These are phyloP conservation scores for Willaertia magna DNA, from an alignment of 208 protist genomes.

Conservation along the genomic window DNA sequence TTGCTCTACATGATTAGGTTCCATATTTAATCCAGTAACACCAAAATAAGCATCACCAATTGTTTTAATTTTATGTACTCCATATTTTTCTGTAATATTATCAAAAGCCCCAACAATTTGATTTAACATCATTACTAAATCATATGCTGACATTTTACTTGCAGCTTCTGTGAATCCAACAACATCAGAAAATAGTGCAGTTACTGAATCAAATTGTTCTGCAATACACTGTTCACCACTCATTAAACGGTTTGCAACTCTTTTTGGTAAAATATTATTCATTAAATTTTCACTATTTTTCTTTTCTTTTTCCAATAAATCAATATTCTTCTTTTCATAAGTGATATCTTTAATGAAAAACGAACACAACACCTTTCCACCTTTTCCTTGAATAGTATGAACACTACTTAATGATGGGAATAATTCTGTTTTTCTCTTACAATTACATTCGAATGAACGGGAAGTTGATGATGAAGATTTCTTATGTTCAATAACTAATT, in stretches of 20 bases:
- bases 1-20: conserved; percentile 3
- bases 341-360: not conserved
- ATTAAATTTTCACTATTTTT: conserved; percentile 13
- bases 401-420: too few species aligned
- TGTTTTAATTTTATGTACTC: conserved; percentile 16
- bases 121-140: conserved; percentile 2
- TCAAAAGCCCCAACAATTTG: not conserved
- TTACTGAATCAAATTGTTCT: conserved; percentile 2
- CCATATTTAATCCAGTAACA: too few species aligned
- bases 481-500: too few species aligned
- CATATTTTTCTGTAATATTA: not conserved
- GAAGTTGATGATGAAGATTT: too few species aligned
- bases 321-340: not conserved
- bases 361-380: too few species aligned
- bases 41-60: too few species aligned
- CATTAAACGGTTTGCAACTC: not conserved
- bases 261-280: conserved; percentile 14
- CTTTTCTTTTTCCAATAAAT: not conserved
- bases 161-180: conserved; percentile 13
- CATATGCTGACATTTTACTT: not conserved
- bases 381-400: too few species aligned
- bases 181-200: not conserved
- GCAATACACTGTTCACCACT: conserved; percentile 10
- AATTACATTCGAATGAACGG: too few species aligned
- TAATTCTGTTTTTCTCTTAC: too few species aligned